Conservation (phyloP, 805 yeast species). For the Sugiyamaella qingdaonensis region DNA sequence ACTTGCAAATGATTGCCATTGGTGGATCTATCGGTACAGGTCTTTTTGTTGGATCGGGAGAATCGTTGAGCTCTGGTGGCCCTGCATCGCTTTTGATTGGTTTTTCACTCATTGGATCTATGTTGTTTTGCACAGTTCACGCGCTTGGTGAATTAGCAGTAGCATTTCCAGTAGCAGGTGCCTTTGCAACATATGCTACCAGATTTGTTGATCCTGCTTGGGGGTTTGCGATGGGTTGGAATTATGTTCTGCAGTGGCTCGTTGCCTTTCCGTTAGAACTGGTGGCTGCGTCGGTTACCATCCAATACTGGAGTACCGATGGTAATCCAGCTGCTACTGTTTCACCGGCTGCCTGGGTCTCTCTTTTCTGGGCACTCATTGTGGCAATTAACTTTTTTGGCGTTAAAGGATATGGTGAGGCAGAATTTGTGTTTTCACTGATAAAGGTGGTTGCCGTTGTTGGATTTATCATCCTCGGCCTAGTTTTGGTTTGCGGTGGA, state of each 20-base stretch:
- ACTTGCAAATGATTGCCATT: slow-evolving; percentile 68
- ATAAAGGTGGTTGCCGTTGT: slow-evolving; percentile 57
- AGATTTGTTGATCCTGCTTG: slow-evolving; percentile 63
- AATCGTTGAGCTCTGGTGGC: slow-evolving; percentile 51
- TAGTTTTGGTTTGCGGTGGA: slow-evolving; percentile 49
- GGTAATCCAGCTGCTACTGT: slow-evolving; percentile 61
- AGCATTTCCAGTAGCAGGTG: slow-evolving; percentile 59
- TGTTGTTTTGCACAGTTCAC: slow-evolving; percentile 60
- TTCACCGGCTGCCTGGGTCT: slow-evolving; percentile 56
- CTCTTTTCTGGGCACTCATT: slow-evolving; percentile 50
- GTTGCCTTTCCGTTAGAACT: slow-evolving; percentile 64
- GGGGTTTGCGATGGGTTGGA: slow-evolving; percentile 73
- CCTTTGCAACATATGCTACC: slow-evolving; percentile 56
- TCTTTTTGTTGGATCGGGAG: slow-evolving; percentile 64
- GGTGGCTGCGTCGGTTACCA: slow-evolving; percentile 56
- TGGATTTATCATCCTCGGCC: slow-evolving; percentile 60
- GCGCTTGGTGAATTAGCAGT: slow-evolving; percentile 70
- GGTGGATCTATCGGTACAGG: slow-evolving; percentile 79
- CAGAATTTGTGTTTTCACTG: slow-evolving; percentile 57
- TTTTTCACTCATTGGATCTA: slow-evolving; percentile 55
- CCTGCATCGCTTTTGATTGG: slow-evolving; percentile 59
- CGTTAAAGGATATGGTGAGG: slow-evolving; percentile 62
- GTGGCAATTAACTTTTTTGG: slow-evolving; percentile 52
- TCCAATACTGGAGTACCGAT: slow-evolving; percentile 54
- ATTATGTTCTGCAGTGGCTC: slow-evolving; percentile 61